These are phyloP conservation scores for Sporothrix euskadiensis DNA, from an alignment of 2,329 filamentous ascomycete genomes.

Conservation along the genomic window DNA sequence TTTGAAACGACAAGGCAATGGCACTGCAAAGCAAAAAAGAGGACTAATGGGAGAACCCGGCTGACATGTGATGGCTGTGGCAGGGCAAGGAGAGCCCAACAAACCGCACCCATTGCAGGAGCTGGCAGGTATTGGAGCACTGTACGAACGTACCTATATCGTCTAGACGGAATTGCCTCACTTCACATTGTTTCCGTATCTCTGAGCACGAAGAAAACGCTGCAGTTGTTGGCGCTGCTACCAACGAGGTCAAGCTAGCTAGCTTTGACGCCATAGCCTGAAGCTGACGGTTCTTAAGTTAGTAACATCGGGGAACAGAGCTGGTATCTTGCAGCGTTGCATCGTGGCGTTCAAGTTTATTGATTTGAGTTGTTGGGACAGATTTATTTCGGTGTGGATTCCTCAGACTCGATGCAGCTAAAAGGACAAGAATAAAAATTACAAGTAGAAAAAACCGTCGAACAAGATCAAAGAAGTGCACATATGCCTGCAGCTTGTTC, in stretches of 20 bases:
- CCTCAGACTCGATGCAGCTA: background rate
- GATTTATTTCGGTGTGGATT: background rate
- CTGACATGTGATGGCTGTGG: constrained; percentile 16
- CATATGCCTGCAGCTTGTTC: background rate
- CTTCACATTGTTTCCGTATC: background rate
- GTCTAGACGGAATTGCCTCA: constrained; percentile 3
- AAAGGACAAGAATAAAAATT: background rate
- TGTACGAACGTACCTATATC: too few relatives aligned
- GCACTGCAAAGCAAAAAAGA: background rate
- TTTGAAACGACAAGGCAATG: constrained; percentile 1
- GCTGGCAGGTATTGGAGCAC: too few relatives aligned
- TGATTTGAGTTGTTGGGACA: constrained; percentile 2
- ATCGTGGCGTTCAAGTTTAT: constrained; percentile 6
- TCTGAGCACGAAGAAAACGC: background rate
- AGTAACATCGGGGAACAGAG: background rate
- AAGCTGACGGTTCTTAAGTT: background rate
- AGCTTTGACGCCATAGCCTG: background rate
- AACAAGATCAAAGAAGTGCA: background rate
- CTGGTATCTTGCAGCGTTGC: constrained; percentile 7
- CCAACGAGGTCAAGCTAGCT: background rate
- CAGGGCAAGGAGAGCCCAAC: too few relatives aligned
- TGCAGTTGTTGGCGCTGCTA: background rate
- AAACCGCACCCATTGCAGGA: too few relatives aligned
- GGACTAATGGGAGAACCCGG: background rate
- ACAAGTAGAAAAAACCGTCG: background rate